phyloP scores from a whole-genome alignment of 169 alveolate genomes.

The Eimeria falciformis region DNA sequence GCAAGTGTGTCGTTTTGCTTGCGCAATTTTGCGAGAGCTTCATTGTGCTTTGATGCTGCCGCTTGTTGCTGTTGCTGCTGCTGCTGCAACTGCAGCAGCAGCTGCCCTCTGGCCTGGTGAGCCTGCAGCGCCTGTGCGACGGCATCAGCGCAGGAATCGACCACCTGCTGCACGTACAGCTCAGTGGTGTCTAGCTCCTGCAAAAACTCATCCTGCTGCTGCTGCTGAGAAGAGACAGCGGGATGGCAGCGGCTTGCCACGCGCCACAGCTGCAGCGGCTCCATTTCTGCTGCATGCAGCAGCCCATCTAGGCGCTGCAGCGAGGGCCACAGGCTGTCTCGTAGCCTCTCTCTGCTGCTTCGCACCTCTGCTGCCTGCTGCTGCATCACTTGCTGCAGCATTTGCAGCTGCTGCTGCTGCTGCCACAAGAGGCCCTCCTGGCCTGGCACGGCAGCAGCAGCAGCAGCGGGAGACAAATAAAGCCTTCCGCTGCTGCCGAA shows the following conservation, averaged over 20 bases:
- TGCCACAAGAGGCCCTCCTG: neutral
- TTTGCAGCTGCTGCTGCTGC: conserved; percentile 41
- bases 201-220: conserved; percentile 37
- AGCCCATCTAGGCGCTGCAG: conserved; percentile 45
- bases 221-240: conserved; percentile 1
- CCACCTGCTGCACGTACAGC: conserved; percentile 48
- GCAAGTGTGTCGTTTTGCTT: conserved; percentile 49
- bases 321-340: conserved; percentile 31
- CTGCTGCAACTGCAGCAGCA: conserved; percentile 69
- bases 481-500: conserved; percentile 54
- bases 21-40: conserved; percentile 25
- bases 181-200: conserved; percentile 31
- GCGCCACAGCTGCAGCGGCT: conserved; percentile 67
- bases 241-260: conserved; percentile 70
- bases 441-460: conserved; percentile 2
- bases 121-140: conserved; percentile 34
- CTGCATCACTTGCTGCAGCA: conserved; percentile 64
- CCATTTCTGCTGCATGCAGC: conserved; percentile 53
- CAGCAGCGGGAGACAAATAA: neutral
- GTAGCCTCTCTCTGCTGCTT: conserved; percentile 53
- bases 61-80: conserved; percentile 70
- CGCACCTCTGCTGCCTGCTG: conserved; percentile 59
- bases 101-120: conserved; percentile 54
- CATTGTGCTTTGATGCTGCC: conserved; percentile 50
- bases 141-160: conserved; percentile 23